These are phyloP conservation scores for Globisporangium splendens DNA, from an alignment of 352 stramenopile species.

Conservation along the genomic window DNA sequence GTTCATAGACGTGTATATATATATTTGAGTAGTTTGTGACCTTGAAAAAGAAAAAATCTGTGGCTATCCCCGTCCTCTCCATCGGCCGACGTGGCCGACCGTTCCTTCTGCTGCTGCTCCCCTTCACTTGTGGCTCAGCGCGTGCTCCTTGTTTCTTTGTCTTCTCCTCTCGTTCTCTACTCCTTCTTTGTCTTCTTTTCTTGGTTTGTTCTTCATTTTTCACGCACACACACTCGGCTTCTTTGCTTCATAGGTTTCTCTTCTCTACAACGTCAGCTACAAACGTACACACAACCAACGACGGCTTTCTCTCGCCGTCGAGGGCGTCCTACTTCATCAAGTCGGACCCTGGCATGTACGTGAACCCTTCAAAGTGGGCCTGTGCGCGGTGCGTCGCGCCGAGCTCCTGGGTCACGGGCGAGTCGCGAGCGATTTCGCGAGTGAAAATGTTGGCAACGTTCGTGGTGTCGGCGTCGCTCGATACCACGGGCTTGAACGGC, in stretches of 20 bases:
- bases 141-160: no score
- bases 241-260: not conserved
- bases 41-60: no score
- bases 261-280: not conserved
- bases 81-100: no score
- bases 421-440: conserved; percentile 83
- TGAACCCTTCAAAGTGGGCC: conserved; percentile 92
- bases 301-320: not conserved
- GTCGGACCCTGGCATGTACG: conserved; percentile 82
- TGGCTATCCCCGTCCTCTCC: no score
- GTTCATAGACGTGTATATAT: no score
- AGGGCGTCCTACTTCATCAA: conserved; percentile 25
- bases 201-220: no score
- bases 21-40: no score
- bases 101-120: no score
- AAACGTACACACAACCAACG: not conserved
- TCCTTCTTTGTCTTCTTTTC: no score
- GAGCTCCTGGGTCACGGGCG: conserved; percentile 82
- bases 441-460: conserved; percentile 90
- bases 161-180: no score
- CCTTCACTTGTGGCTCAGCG: no score
- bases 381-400: conserved; percentile 79
- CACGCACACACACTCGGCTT: no score
- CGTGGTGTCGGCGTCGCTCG: conserved; percentile 73
- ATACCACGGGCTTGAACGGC: conserved; percentile 85